Conservation (phyloP, 257 asterid genomes). For the Capsicum chinense region DNA sequence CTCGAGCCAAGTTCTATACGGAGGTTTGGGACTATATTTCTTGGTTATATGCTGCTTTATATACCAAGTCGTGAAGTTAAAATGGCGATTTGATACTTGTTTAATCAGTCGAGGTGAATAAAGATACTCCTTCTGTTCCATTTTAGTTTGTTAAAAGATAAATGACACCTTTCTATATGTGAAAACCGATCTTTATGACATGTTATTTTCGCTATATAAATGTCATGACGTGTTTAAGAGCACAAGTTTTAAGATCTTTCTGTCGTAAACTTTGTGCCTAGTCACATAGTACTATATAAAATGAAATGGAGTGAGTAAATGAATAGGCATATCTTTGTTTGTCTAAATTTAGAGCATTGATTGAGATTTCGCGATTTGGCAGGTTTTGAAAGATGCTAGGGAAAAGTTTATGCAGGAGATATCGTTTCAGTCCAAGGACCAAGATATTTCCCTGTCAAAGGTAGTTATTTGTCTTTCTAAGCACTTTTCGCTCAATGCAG, state of each 20-base stretch:
- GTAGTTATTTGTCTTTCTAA: conserved; percentile 41
- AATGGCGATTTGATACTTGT: not conserved
- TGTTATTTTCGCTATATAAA: not conserved
- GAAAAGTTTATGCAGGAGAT: conserved; percentile 74
- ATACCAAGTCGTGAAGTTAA: not conserved
- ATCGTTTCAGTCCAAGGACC: conserved; percentile 80
- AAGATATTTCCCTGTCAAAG: conserved; percentile 92
- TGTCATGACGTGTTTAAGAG: not conserved
- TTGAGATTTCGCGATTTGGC: conserved; percentile 36
- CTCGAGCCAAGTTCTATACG: conserved; percentile 60
- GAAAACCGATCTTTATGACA: too few relatives aligned
- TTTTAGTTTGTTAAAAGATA: not conserved
- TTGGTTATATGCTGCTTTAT: conserved; percentile 3
- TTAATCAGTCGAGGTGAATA: not conserved
- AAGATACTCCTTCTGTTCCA: not conserved
- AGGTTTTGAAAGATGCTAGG: conserved; percentile 82
- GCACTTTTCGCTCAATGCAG: conserved; percentile 28
- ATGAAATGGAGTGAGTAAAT: not conserved
- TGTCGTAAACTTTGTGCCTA: not conserved
- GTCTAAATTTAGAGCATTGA: conserved; percentile 35
- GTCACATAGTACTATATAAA: not conserved
- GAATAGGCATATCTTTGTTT: not conserved
- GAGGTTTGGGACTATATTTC: conserved; percentile 55
- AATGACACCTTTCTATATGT: not conserved
- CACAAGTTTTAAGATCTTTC: not conserved